Evolutionary conservation across 129 eudicot species (phyloP), one percentile per base, ranked within the genome.

Genomic region (Rutidosis leptorrhynchoides): DNA sequence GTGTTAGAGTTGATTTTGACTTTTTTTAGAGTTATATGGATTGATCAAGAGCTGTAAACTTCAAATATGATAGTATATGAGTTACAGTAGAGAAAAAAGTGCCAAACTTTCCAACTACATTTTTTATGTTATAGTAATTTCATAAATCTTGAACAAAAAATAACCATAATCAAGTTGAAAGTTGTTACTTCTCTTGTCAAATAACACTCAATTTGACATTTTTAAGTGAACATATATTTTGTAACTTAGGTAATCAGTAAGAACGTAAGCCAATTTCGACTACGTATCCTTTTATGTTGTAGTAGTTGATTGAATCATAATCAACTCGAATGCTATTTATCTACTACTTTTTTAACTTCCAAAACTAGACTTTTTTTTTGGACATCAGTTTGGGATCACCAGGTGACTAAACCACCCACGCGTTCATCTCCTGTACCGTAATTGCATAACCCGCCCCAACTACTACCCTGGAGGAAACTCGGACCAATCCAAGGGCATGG

Each of bases 61-160:
- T 43, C 48, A 23, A 22, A 42, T 37, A 35, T n/a, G 68, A 63
- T 40, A 63, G 19, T 21, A 23, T 60, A 15, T 35, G 65, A 24
- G 15, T 37, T 51, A 23, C 23, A 22, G 53, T 24, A 25, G 68
- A 5, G 28, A 63, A 22, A 63, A 16, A 63, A 63, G 20, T 63
- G 11, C 68, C 9, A 63, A 16, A 63, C 37, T 11, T 63, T 5
- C 68, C 9, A 4, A 40, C 11, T 5, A 40, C 11, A 24, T 35
- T 63, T 42, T 40, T 22, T 40, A 21, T 40, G 53, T 63, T 14
- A 2, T 0, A 63, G 1, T 20, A 63, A 17, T 2, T 17, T 45
- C 37, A 29, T 51, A 19, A 29, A 66, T 28, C 29, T 29, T 17
- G 28, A 20, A 29, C n/a, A 49, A 27, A 27, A 17, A 66, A 43